Evolutionary conservation across 352 stramenopile species (phyloP).

Genomic region (Phytophthora syringae): DNA sequence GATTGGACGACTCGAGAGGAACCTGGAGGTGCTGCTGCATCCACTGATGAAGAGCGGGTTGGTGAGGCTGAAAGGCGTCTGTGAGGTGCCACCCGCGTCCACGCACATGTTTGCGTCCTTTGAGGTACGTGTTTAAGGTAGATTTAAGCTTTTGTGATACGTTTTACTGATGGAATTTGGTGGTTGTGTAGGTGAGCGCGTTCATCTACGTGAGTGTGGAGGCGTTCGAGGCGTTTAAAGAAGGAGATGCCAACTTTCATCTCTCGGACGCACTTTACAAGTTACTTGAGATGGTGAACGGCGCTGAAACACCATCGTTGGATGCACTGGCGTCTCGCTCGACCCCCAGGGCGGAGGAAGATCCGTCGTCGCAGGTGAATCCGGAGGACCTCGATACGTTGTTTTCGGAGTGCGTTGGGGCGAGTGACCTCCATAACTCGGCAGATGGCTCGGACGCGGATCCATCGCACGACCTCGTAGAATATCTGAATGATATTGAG

Average conservation of each 20-base stretch:
- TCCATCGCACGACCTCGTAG: slow-evolving; percentile 46
- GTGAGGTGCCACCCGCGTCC: slow-evolving; percentile 47
- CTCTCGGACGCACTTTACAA: slow-evolving; percentile 69
- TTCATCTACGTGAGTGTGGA: slow-evolving; percentile 67
- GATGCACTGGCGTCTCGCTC: slow-evolving; percentile 9
- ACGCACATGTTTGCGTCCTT: slow-evolving; percentile 77
- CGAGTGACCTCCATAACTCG: slow-evolving; percentile 27
- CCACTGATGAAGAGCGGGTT: slow-evolving; percentile 70
- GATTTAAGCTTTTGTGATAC: too few species aligned
- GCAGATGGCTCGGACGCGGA: slow-evolving; percentile 18
- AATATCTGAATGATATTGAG: slow-evolving; percentile 66
- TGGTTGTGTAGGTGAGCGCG: slow-evolving; percentile 41
- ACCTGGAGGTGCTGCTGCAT: slow-evolving; percentile 65
- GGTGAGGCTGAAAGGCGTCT: slow-evolving; percentile 54
- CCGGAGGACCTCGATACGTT: slow-evolving; percentile 63
- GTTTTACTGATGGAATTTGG: neutral
- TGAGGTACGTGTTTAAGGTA: slow-evolving; percentile 44
- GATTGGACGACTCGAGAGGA: slow-evolving; percentile 67
- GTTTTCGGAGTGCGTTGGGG: slow-evolving; percentile 68
- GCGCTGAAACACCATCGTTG: slow-evolving; percentile 16
- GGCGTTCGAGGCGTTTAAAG: slow-evolving; percentile 72
- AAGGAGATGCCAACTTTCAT: slow-evolving; percentile 63
- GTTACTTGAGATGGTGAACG: slow-evolving; percentile 58
- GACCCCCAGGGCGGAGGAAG: slow-evolving; percentile 9
- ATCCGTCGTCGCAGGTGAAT: slow-evolving; percentile 31